Base-by-base conservation (phyloP, 257 asterid genomes). In the Solanum gracilifrons region DNA sequence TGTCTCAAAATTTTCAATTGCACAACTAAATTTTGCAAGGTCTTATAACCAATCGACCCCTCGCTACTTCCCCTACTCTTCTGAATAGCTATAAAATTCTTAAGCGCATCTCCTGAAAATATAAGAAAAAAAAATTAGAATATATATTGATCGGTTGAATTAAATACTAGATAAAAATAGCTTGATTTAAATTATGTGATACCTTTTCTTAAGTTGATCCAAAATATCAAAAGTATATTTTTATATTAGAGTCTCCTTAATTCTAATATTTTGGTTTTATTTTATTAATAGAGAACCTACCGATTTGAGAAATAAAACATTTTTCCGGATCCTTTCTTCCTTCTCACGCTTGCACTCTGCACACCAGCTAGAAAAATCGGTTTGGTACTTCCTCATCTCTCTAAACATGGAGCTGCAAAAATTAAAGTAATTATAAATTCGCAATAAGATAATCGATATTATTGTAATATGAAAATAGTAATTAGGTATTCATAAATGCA, bases 321-420 rank as follows among this genome's bases (percentile, higher is more conserved):
- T 79, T 13, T 79, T 35, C 9, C 5, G 25, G 2, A 4, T 79
- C 85, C 94, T 89, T 88, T 93, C 96, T 89, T 89, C 91, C 91
- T 91, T 93, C 90, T 92, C 93, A 8, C 92, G 94, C 82, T 91
- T 91, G 88, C 98, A 94, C 90, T 92, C 95, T 15, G 91, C 83
- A 87, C 98, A 94, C 96, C 95, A 94, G 90, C 91, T 90, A 82
- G 96, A 93, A 93, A 93, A 93, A 90, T 94, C 95, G 46, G 88
- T 92, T 73, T 94, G 95, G 88, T 93, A 94, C 79, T 93, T 94
- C 88, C 91, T 90, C 87, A 89, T 90, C 82, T 94, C 96, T 90
- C 95, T 93, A 48, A 94, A 94, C 15, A 89, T 90, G 68, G 95
- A 93, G 90, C 98, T 94, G 92, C 64, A 85, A 33, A 69, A 62